Evolutionary conservation across 2,329 filamentous ascomycete species (phyloP), one percentile per base, ranked within the genome.

Genomic region (Parastagonospora avenae): DNA sequence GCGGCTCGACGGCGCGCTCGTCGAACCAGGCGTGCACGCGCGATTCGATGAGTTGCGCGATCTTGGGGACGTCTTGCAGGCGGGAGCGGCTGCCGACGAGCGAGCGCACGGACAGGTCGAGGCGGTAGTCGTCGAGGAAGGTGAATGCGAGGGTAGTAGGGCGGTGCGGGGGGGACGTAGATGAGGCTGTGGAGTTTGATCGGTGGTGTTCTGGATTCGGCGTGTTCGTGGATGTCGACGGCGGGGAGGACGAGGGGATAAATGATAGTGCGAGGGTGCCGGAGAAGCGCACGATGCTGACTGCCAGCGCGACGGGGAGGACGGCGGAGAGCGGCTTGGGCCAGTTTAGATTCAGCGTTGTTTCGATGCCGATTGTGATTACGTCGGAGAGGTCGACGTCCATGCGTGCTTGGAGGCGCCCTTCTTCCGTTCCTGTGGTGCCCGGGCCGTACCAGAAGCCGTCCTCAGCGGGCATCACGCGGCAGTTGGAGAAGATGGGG

Each of bases 401-500:
- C 90, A 99, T 96, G 52, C 92, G 81, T 1, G 94, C 94, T 74
- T 99, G 94, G 15, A 99, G 79, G 33, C 92, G 83, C 0, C 88
- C 88, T 16, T 91, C 91, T 46, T 85, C 83, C 30, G 79, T 79
- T 55, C 81, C 77, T 11, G 59, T 49, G 15, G 81, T 82, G 72
- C 48, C 77, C 6, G 70, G 70, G 59, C 73, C 62, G 64, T 66
- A 64, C 41, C 63, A 64, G 31, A 87, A 77, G 1, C 88, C 89
- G 72, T 92, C 88, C 62, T 93, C 90, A 0, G 97, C 90, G 2
- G 92, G 91, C 54, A 97, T 97, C 48, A 99, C 89, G 52, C 94
- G 86, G 69, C 94, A 97, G 74, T 99, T 99, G 78, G 92, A 97
- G 74, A 99, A 96, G 46, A 99, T 99, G 27, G 94, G 94, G 59